Evolutionary conservation across 2,329 filamentous ascomycete species (phyloP), one percentile per base, ranked within the genome.

Genomic region (Rutstroemia sp.): DNA sequence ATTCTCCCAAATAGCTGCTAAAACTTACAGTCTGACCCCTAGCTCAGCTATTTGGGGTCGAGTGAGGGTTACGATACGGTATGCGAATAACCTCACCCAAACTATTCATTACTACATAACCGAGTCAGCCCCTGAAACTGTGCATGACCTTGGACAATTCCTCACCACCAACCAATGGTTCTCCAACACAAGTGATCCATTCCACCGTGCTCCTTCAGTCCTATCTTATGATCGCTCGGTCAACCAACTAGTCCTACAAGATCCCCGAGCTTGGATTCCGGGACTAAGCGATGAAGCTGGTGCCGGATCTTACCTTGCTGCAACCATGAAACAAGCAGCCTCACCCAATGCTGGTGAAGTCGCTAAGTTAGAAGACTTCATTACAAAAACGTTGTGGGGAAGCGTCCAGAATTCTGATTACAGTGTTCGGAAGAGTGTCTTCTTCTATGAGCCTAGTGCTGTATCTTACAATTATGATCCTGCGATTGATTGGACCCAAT

Each of bases 241-340:
- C 2, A 65, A 67, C 5, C 60, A 69, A 7, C 72, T 73, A 23
- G 75, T 79, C 3, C 66, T 69, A 30, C 76, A 78, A 51, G 76
- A 79, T 36, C 56, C 71, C 1, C 73, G 81, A 1, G 79, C 75
- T 6, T 84, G 81, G 81, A 76, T 84, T 4, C 75, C 80, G 0
- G 81, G 81, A 0, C 71, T 84, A 0, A 82, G 79, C 55, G 81
- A 84, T 56, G 81, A 84, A 67, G 81, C 73, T 0, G 81, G 81
- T 1, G 77, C 78, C 0, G 80, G 80, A 1, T 76, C 79, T 0
- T 83, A 76, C 58, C 73, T 83, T 0, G 78, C 80, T 0, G 76
- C 78, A 0, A 69, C 75, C 2, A 75, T 80, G 69, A 84, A 84
- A 67, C 77, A 82, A 57, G 72, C 73, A 1, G 65, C 75, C 6